A percentile compares a stretch with the other conserved stretches of the same genome.
Conservation (phyloP, 106 monocot species). For the Dendrobium nobile region DNA sequence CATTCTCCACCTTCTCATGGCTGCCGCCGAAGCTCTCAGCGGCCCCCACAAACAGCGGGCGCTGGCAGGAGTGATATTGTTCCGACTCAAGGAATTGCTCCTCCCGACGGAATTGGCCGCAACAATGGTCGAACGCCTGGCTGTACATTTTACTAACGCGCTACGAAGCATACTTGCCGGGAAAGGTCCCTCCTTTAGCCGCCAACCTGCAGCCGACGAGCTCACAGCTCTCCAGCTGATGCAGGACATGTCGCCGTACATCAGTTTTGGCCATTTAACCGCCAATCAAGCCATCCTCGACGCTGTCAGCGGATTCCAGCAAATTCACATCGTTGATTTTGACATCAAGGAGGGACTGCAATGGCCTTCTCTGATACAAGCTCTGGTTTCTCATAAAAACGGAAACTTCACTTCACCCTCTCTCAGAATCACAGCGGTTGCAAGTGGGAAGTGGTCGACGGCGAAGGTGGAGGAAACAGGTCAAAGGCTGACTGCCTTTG, state of each 20-base stretch:
- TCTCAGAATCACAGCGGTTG: conserved; percentile 47
- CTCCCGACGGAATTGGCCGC: conserved; percentile 1
- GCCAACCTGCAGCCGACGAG: conserved; percentile 12
- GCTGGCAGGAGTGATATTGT: conserved; percentile 48
- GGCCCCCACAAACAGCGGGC: conserved; percentile 16
- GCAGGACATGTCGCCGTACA: conserved; percentile 60
- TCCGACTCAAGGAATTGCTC: conserved; percentile 47
- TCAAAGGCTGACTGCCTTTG: conserved; percentile 30
- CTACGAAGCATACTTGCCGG: conserved; percentile 22
- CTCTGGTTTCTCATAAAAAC: conserved; percentile 26
- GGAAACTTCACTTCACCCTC: conserved; percentile 30
- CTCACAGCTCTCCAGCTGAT: conserved; percentile 43
- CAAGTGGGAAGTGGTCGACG: not conserved
- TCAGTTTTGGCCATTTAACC: conserved; percentile 55
- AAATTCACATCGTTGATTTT: conserved; percentile 53
- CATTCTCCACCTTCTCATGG: conserved; percentile 36
- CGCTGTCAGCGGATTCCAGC: conserved; percentile 20
- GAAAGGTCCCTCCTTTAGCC: not conserved
- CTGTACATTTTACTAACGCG: conserved; percentile 41
- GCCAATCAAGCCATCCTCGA: conserved; percentile 66
- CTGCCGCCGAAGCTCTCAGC: conserved; percentile 26
- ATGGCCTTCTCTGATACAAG: conserved; percentile 64
- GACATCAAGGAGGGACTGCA: conserved; percentile 53
- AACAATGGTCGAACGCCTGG: conserved; percentile 39
- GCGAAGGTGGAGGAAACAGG: conserved; percentile 21